These are phyloP conservation scores for Coemansia umbellata DNA, from an alignment of 192 early-diverging fungal genomes.

Conservation along the genomic window DNA sequence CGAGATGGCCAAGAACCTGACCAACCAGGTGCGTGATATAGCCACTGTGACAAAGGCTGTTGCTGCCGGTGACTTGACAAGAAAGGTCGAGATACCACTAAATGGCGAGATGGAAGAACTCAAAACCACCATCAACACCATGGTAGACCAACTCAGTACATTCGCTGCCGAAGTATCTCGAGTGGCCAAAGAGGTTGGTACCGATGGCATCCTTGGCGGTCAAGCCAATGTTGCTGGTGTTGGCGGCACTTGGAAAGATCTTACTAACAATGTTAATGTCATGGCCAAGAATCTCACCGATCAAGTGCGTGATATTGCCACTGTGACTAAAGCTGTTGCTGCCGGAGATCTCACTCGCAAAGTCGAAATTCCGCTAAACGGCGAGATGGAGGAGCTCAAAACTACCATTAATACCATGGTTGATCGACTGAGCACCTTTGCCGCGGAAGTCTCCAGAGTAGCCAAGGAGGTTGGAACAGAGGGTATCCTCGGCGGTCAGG, in stretches of 20 bases:
- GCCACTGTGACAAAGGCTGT: slow-evolving; percentile 57
- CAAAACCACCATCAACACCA: slow-evolving; percentile 61
- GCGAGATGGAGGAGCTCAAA: slow-evolving; percentile 13
- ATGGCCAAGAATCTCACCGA: slow-evolving; percentile 60
- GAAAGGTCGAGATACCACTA: slow-evolving; percentile 52
- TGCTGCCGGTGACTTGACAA: slow-evolving; percentile 55
- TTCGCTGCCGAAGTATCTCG: slow-evolving; percentile 64
- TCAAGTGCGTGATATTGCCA: slow-evolving; percentile 57
- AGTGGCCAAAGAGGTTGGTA: slow-evolving; percentile 59
- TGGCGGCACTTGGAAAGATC: slow-evolving; percentile 59
- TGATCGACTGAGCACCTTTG: slow-evolving; percentile 51
- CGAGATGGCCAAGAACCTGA: slow-evolving; percentile 56
- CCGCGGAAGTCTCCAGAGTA: slow-evolving; percentile 62
- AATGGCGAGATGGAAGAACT: slow-evolving; percentile 59
- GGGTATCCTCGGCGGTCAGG: slow-evolving; percentile 51
- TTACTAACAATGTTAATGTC: slow-evolving; percentile 59
- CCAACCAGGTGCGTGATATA: slow-evolving; percentile 54
- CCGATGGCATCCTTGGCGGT: slow-evolving; percentile 60
- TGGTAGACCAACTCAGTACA: slow-evolving; percentile 55
- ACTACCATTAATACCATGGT: slow-evolving; percentile 12
- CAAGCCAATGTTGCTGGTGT: slow-evolving; percentile 56
- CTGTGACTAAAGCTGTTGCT: slow-evolving; percentile 56
- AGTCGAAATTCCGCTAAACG: slow-evolving; percentile 44
- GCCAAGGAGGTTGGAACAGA: slow-evolving; percentile 59
- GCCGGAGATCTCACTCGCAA: slow-evolving; percentile 53